phyloP scores from a whole-genome alignment of 257 asterid genomes.

The Dorcoceras hygrometricum region DNA sequence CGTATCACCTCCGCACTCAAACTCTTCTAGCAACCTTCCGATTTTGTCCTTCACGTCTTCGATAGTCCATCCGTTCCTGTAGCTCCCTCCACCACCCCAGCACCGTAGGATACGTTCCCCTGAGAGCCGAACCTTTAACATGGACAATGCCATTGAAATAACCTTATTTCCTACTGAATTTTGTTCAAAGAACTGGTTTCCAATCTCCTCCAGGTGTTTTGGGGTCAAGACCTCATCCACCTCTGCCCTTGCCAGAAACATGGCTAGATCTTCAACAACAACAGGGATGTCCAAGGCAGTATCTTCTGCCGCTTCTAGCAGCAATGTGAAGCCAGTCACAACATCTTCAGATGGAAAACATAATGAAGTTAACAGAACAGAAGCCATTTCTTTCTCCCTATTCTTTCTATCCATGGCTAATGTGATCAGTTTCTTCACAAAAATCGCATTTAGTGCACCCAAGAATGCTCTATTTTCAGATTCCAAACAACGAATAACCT shows the following conservation, averaged over 20 bases:
- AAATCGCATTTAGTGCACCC: slow-evolving; percentile 64
- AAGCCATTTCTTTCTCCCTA: slow-evolving; percentile 96
- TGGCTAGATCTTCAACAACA: slow-evolving; percentile 76
- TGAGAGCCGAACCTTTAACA: slow-evolving; percentile 70
- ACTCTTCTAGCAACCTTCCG: slow-evolving; percentile 66
- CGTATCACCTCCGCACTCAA: slow-evolving; percentile 71
- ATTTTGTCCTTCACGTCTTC: slow-evolving; percentile 88
- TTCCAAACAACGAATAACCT: slow-evolving; percentile 70
- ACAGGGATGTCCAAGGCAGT: slow-evolving; percentile 77
- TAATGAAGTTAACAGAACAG: slow-evolving; percentile 67
- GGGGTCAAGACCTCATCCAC: slow-evolving; percentile 90
- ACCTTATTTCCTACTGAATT: slow-evolving; percentile 63
- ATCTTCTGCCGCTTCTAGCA: slow-evolving; percentile 87
- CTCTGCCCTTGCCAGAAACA: slow-evolving; percentile 79
- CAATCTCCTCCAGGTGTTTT: slow-evolving; percentile 77
- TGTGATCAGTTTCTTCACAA: slow-evolving; percentile 74
- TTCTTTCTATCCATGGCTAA: slow-evolving; percentile 92
- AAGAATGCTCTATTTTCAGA: slow-evolving; percentile 44
- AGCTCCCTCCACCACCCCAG: slow-evolving; percentile 85
- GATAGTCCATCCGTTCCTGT: slow-evolving; percentile 60
- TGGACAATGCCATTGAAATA: slow-evolving; percentile 58
- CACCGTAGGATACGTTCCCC: slow-evolving; percentile 88
- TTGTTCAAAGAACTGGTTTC: slow-evolving; percentile 44
- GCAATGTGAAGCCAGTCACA: slow-evolving; percentile 61
- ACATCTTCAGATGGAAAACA: slow-evolving; percentile 84